Percentiles rank a stretch among this genome's conserved stretches.
phyloP scores from a whole-genome alignment of 257 asterid species.

The Penstemon newberryi region DNA sequence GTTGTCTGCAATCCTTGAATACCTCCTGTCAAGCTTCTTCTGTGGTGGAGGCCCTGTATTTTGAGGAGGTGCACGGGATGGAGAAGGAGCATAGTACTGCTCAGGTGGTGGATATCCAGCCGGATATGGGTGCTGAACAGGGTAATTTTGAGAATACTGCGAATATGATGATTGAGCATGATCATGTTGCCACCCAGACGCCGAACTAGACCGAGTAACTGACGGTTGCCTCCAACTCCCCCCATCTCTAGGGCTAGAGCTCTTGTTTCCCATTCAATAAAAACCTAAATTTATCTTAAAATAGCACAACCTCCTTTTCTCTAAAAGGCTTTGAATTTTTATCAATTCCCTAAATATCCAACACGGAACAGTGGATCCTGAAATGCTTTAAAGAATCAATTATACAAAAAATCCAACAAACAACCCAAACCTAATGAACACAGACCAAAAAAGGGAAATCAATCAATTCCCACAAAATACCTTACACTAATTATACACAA shows the following conservation, averaged over 20 bases:
- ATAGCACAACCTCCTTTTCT: constrained; percentile 17
- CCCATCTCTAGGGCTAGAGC: constrained; percentile 52
- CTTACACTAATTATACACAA: constrained; percentile 7
- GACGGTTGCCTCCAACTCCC: constrained; percentile 61
- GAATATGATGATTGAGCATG: constrained; percentile 45
- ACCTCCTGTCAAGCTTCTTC: constrained; percentile 74
- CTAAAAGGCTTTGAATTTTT: neutral
- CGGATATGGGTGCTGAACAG: constrained; percentile 41
- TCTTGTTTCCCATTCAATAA: constrained; percentile 73
- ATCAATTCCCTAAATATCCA: neutral
- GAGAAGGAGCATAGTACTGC: constrained; percentile 31
- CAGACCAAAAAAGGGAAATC: constrained; percentile 1
- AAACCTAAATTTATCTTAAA: constrained; percentile 21
- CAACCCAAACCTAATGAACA: neutral
- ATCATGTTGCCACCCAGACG: constrained; percentile 53
- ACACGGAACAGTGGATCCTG: neutral
- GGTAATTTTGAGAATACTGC: constrained; percentile 52
- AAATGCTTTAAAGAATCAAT: constrained; percentile 1
- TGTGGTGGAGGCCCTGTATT: constrained; percentile 35
- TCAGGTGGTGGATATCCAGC: constrained; percentile 35
- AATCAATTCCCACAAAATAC: constrained; percentile 6
- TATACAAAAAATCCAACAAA: constrained; percentile 21
- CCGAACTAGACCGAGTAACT: constrained; percentile 37
- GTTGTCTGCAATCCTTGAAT: constrained; percentile 88
- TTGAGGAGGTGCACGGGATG: constrained; percentile 44